phyloP scores from a whole-genome alignment of 2,329 filamentous ascomycete genomes.

The Ophiognomonia clavigignenti-juglandacearum region DNA sequence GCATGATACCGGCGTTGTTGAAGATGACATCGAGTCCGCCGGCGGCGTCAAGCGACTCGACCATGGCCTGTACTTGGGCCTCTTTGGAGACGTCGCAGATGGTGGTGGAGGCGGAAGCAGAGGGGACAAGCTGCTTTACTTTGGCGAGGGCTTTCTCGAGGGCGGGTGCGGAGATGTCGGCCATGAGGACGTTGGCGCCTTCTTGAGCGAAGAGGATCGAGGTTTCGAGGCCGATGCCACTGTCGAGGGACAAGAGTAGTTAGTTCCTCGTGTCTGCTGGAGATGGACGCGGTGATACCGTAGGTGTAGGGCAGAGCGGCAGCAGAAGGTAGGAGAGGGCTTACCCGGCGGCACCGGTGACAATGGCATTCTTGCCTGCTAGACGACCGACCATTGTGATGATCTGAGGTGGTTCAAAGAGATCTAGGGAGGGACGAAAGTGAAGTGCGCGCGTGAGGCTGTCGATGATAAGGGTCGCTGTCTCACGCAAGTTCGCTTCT shows the following conservation, averaged over 20 bases:
- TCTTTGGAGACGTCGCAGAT: constrained; percentile 79
- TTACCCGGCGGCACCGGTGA: constrained; percentile 84
- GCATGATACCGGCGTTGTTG: constrained; percentile 98
- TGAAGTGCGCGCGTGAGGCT: not conserved
- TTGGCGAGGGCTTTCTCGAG: constrained; percentile 73
- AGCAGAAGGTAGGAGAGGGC: constrained; percentile 25
- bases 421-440: not conserved
- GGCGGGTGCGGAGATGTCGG: constrained; percentile 75
- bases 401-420: not conserved
- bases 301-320: not conserved
- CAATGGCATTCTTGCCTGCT: constrained; percentile 59
- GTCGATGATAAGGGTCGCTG: not conserved
- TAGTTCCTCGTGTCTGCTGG: too few relatives aligned
- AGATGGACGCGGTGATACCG: not conserved
- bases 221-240: constrained; percentile 91
- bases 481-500: not conserved
- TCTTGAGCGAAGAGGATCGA: constrained; percentile 85
- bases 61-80: constrained; percentile 66
- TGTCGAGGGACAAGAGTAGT: too few relatives aligned
- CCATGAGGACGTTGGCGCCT: constrained; percentile 79
- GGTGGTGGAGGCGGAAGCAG: constrained; percentile 32
- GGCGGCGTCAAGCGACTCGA: constrained; percentile 74
- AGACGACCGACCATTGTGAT: constrained; percentile 38
- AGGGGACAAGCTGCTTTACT: constrained; percentile 66
- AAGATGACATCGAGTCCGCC: constrained; percentile 89